A percentile compares a stretch with the other conserved stretches of the same genome.
These are phyloP conservation scores for Talaromyces marneffei DNA, from an alignment of 2,329 filamentous ascomycete genomes.

Conservation along the genomic window DNA sequence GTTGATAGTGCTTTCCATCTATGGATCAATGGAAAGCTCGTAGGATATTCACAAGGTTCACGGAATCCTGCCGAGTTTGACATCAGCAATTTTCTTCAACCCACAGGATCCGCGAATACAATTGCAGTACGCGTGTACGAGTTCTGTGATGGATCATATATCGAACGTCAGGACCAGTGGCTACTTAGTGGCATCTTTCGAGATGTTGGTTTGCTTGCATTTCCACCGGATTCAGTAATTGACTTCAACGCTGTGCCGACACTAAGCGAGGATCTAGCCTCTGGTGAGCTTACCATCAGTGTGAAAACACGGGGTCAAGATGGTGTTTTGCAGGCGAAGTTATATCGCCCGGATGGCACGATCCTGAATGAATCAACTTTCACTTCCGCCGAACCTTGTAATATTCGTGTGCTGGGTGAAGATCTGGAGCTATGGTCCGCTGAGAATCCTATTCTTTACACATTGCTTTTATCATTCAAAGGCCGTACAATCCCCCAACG, in stretches of 20 bases:
- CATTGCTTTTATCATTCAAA: slow-evolving; percentile 31
- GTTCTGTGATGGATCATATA: slow-evolving; percentile 61
- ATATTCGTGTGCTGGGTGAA: slow-evolving; percentile 38
- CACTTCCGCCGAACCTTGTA: slow-evolving; percentile 15
- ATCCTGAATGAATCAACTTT: slow-evolving; percentile 11
- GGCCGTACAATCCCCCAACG: slow-evolving; percentile 43
- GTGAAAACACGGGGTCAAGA: slow-evolving; percentile 51
- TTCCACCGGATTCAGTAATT: slow-evolving; percentile 39
- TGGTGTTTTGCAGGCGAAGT: slow-evolving; percentile 40
- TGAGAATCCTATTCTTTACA: slow-evolving; percentile 59
- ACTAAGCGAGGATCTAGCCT: slow-evolving; percentile 9
- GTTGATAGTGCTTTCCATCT: slow-evolving; percentile 59
- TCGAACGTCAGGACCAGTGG: slow-evolving; percentile 63
- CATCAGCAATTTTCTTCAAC: slow-evolving; percentile 49
- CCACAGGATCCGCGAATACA: slow-evolving; percentile 51
- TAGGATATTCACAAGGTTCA: slow-evolving; percentile 65
- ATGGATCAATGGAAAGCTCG: slow-evolving; percentile 58
- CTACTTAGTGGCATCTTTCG: slow-evolving; percentile 60
- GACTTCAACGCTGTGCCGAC: slow-evolving; percentile 48
- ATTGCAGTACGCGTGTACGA: slow-evolving; percentile 61
- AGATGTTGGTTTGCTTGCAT: slow-evolving; percentile 58
- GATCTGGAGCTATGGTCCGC: slow-evolving; percentile 62
- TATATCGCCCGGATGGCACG: slow-evolving; percentile 8
- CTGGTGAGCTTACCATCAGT: slow-evolving; percentile 31
- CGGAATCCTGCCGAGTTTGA: slow-evolving; percentile 67